Evolutionary conservation across 129 eudicot genomes (phyloP).

Genomic region (Escallonia herrerae): DNA sequence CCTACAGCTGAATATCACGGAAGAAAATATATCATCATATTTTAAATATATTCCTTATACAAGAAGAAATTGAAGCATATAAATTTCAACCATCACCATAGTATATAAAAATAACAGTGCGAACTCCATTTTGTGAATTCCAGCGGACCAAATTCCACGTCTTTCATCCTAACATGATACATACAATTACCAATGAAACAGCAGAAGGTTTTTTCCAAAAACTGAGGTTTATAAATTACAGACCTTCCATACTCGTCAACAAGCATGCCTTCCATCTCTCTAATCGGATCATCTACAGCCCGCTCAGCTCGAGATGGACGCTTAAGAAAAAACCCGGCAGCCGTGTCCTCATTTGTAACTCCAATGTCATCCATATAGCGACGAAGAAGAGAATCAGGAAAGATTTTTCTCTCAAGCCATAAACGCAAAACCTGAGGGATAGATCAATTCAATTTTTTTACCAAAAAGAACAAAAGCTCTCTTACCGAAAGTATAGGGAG

Average conservation of each 20-base stretch:
- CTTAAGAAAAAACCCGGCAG: conserved; percentile 40
- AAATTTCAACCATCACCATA: no score
- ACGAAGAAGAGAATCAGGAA: conserved; percentile 64
- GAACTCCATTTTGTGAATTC: no score
- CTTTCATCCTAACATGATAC: neutral
- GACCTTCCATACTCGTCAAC: conserved; percentile 95
- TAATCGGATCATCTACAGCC: conserved; percentile 68
- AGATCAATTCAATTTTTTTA: neutral
- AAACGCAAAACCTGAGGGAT: conserved; percentile 50
- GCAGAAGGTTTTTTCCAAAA: neutral
- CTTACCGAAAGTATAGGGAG: neutral
- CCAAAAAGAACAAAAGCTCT: neutral
- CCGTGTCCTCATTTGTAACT: conserved; percentile 41
- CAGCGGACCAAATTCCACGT: neutral
- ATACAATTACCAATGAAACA: neutral
- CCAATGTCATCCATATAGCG: conserved; percentile 54
- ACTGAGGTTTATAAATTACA: conserved; percentile 3
- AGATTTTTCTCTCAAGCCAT: conserved; percentile 83
- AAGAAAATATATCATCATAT: no score
- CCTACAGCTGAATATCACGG: no score
- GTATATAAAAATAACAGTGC: no score
- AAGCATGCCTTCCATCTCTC: conserved; percentile 89
- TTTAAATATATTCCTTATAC: no score
- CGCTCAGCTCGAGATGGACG: conserved; percentile 76
- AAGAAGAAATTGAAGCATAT: no score